These are phyloP conservation scores for Fusarium sp. DNA, from an alignment of 2,329 filamentous ascomycete species.

Conservation along the genomic window DNA sequence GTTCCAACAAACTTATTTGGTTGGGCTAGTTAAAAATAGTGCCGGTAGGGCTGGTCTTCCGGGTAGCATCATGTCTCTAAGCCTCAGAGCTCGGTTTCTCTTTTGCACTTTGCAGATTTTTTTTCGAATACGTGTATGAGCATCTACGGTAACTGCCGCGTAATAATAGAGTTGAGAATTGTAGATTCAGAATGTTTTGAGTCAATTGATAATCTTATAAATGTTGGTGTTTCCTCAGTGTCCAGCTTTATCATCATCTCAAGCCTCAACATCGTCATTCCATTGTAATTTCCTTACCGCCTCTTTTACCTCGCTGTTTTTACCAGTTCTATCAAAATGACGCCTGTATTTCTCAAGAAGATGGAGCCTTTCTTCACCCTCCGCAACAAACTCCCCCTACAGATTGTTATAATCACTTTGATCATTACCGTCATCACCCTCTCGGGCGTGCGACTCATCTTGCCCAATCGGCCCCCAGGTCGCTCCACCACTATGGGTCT, in stretches of 20 bases:
- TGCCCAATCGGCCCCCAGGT: slow-evolving; percentile 20
- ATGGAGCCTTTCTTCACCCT: not conserved
- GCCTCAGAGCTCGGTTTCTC: slow-evolving; percentile 5
- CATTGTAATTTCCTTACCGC: not conserved
- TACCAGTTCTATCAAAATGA: not conserved
- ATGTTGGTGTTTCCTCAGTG: not conserved
- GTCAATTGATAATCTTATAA: not conserved
- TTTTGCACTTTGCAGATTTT: not conserved
- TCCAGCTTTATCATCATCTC: not conserved
- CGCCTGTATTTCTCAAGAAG: not conserved
- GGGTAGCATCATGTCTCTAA: not conserved
- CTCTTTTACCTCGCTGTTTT: not conserved
- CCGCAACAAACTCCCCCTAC: not conserved
- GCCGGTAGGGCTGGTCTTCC: not conserved
- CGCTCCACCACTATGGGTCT: slow-evolving; percentile 30
- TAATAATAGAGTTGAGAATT: not conserved
- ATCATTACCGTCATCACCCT: slow-evolving; percentile 14
- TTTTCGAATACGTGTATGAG: not conserved
- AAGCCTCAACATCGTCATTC: not conserved
- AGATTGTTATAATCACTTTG: not conserved
- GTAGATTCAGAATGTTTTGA: not conserved
- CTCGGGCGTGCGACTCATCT: slow-evolving; percentile 20
- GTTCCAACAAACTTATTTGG: not conserved
- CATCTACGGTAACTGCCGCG: not conserved
- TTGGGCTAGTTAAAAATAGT: not conserved